A percentile compares a stretch with the other conserved stretches of the same genome.
Conservation (phyloP, 164 flowering plant genomes). For the Amborella trichopoda region DNA sequence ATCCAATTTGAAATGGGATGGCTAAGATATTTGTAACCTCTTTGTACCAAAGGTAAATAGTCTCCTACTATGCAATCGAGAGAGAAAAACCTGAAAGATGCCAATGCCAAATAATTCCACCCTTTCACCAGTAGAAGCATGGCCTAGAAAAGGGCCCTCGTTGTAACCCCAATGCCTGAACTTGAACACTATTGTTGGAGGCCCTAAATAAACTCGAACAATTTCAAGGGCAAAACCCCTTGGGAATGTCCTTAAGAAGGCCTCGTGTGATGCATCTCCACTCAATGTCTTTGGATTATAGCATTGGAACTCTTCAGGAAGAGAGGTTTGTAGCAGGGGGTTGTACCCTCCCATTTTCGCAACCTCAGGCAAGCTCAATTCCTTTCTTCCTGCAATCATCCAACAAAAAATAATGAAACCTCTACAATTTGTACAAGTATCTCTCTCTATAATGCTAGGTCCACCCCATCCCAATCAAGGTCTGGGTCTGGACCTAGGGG, state of each 20-base stretch:
- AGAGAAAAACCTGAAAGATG: constrained; percentile 60
- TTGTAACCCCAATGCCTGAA: constrained; percentile 93
- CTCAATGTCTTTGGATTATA: constrained; percentile 77
- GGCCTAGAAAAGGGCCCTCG: constrained; percentile 78
- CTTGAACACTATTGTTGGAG: constrained; percentile 66
- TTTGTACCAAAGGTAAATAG: too few relatives aligned
- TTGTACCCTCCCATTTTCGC: constrained; percentile 77
- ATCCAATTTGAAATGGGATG: too few relatives aligned
- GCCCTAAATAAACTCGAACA: constrained; percentile 54
- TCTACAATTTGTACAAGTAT: too few relatives aligned
- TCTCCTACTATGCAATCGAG: too few relatives aligned
- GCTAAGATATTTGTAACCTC: too few relatives aligned
- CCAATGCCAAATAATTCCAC: constrained; percentile 60
- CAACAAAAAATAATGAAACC: too few relatives aligned
- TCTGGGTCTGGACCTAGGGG: too few relatives aligned
- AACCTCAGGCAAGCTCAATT: constrained; percentile 56
- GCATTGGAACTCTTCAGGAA: constrained; percentile 55
- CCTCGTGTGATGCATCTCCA: constrained; percentile 74
- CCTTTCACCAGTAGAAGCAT: constrained; percentile 71
- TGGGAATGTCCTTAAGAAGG: constrained; percentile 51
- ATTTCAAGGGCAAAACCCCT: constrained; percentile 96
- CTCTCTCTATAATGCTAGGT: too few relatives aligned
- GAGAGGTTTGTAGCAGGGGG: constrained; percentile 52
- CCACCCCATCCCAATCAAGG: too few relatives aligned
- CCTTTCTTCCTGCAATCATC: constrained; percentile 52